Conservation (phyloP, 2,329 filamentous ascomycete genomes). For the Ceratocystis papillata region DNA sequence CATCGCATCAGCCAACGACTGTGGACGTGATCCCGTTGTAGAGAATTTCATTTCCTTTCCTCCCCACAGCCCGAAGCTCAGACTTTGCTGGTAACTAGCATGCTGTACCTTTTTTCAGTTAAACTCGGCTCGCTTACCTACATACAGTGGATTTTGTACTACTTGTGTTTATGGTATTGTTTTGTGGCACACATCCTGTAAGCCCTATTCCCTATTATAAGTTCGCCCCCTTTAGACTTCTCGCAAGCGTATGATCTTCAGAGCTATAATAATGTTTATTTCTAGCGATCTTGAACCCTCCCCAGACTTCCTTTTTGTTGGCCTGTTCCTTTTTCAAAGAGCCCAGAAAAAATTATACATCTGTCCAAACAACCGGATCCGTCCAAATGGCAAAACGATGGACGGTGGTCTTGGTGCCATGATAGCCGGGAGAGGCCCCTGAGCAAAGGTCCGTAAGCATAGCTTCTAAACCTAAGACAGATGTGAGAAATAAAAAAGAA, state of each 20-base stretch:
- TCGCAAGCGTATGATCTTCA: conserved; percentile 1
- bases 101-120: not conserved
- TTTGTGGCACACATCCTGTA: not conserved
- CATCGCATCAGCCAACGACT: no score
- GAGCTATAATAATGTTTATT: not conserved
- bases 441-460: no score
- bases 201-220: not conserved
- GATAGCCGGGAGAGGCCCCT: not conserved
- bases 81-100: not conserved
- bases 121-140: conserved; percentile 12
- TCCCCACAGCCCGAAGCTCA: not conserved
- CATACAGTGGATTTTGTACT: conserved; percentile 3
- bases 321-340: not conserved
- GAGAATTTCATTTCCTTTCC: not conserved
- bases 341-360: not conserved
- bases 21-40: not conserved
- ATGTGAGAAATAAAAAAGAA: no score
- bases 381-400: not conserved
- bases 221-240: not conserved
- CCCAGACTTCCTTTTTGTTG: not conserved
- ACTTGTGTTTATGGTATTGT: conserved; percentile 2
- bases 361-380: not conserved
- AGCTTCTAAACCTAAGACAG: no score
- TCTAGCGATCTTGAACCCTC: not conserved
- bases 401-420: not conserved